A percentile compares a stretch with the other conserved stretches of the same genome.
These are phyloP conservation scores for Penicillium goetzii DNA, from an alignment of 495 filamentous ascomycete species.

Conservation along the genomic window DNA sequence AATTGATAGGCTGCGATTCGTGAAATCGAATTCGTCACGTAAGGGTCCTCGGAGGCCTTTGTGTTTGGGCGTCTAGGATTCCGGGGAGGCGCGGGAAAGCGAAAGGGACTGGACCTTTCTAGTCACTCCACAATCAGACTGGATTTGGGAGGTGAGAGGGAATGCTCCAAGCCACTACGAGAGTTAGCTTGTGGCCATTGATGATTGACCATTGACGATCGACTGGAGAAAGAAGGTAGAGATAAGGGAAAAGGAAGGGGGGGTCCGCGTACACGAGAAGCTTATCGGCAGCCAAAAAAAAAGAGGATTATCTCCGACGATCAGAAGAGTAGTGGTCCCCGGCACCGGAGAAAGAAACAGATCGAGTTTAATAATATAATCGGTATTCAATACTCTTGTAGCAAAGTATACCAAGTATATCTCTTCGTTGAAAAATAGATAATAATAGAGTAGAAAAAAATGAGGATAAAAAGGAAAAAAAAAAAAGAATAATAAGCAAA, in stretches of 20 bases:
- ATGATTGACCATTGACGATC: not conserved
- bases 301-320: slow-evolving; percentile 27
- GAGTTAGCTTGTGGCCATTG: slow-evolving; percentile 3
- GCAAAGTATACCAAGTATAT: not conserved
- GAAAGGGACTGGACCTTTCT: slow-evolving; percentile 2
- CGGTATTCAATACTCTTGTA: slow-evolving; percentile 3
- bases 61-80: slow-evolving; percentile 8
- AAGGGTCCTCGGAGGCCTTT: slow-evolving; percentile 14
- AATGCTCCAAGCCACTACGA: not conserved
- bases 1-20: slow-evolving; percentile 20
- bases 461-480: not conserved
- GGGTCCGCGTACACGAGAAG: not conserved
- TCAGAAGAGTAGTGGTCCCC: not conserved
- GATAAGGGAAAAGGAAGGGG: slow-evolving; percentile 1
- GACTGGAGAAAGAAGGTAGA: not conserved
- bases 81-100: slow-evolving; percentile 5
- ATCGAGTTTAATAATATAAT: not conserved
- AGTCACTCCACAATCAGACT: not conserved
- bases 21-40: slow-evolving; percentile 22
- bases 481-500: not conserved
- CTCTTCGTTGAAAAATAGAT: not conserved
- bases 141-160: not conserved
- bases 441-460: not conserved
- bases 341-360: slow-evolving; percentile 9
- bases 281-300: slow-evolving; percentile 21